Base-by-base conservation (phyloP, 177 flowering plant species). In the Tripterygium wilfordii region DNA sequence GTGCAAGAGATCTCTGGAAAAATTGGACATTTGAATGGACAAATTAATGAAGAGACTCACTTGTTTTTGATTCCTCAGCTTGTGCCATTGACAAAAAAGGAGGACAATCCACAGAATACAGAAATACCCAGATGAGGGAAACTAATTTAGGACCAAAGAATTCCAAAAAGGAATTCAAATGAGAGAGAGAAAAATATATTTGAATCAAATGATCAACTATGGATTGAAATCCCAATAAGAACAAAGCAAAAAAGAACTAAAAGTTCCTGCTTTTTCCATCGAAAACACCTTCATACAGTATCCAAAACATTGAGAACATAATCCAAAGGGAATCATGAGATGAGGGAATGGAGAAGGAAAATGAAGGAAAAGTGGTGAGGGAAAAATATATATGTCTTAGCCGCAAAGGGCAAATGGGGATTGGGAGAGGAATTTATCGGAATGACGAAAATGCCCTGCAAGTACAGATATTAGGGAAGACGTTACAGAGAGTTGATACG, bases 1-100 rank as follows among this genome's bases (percentile, higher is more conserved):
- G 45, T 54, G 59, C 41, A 57, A 28, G 33, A 64, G 59, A 57
- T 61, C 74, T 45, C 36, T 45, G 16, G 51, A 49, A 4, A 44
- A 32, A 27, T 10, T 36, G 12, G 18, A 27, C 44, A 57, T 22
- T 13, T 30, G 58, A 36, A 48, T 24, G 16, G 62, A 56, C 0
- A 42, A 0, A 5, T 25, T 18, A 12, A 5, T 41, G 48, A 0
- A 19, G 45, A 15, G 20, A 2, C 13, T 26, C 42, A 18, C 20
- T 37, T 32, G 8, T 51, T 5, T 38, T 29, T 20, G 36, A n/a
- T 20, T 50, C 63, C n/a, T 52, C 51, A 32, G 50, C 48, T 46
- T 63, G 48, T 13, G 37, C 51, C 72, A 63, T 67, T 13, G 0
- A 13, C 18, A 0, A 55, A 12, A 28, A 42, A 23, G 3, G 1